Base-by-base conservation (phyloP, 805 yeast genomes). In the Ogataea trehalophila region DNA sequence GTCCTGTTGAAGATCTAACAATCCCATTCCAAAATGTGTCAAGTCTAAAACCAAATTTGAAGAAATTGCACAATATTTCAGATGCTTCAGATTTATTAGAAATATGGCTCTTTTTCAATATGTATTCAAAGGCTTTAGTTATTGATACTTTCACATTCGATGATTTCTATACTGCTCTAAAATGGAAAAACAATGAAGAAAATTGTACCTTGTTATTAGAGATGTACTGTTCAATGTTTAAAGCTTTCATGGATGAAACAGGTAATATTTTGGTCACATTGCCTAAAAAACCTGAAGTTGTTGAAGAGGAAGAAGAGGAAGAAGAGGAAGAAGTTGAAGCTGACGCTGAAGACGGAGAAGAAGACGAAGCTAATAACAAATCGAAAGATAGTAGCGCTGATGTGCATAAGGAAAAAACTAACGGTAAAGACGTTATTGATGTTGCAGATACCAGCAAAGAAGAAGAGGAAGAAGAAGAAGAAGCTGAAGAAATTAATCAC, bases 81-180 rank as follows among this genome's bases (percentile, higher is more conserved):
- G 59, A 65, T 38, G 53, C 61, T 14, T 62, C 68, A 1, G 78
- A 76, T 43, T 75, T 84, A 0, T 60, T 89, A 22, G 91, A 87
- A 56, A 63, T 76, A 4, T 89, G 95, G 95, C 70, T 79, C 1
- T 89, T 88, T 57, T 63, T 87, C 29, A 87, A 87, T 61, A 74
- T 86, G 43, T 88, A 82, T 62, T 79, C 81, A 54, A 74, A 74
- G 34, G 80, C 88, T 0, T 67, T 88, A 33, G 60, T 75, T 5
- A 66, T 89, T n/a, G 89, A 84, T 57, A 76, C 85, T 0, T 83
- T 87, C 56, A 83, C 92, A 0, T 87, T 85, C 67, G 96, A 88
- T 66, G 95, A 85, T 54, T 86, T 79, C 57, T 60, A 84, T 7
- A 77, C 79, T 46, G 82, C 80, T 11, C 61, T 84, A 67, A 68